Evolutionary conservation across 2,329 filamentous ascomycete species (phyloP), one percentile per base, ranked within the genome.

Genomic region (Pseudocercospora pini-densiflorae): DNA sequence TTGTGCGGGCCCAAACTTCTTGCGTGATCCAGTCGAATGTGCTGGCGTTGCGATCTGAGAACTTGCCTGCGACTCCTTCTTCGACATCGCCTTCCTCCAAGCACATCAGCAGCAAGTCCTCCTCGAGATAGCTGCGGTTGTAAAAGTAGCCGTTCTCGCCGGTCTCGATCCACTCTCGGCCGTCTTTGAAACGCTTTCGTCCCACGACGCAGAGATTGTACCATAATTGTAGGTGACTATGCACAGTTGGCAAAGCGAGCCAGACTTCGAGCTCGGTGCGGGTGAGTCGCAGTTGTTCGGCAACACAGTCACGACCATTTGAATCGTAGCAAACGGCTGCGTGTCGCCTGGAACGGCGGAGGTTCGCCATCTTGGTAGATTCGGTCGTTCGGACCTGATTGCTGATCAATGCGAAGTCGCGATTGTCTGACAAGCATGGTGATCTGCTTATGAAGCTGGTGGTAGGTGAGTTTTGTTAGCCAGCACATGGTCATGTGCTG

Each of bases 301-400:
- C 66, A 1, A 74, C 63, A 51, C 69, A 73, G 12, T 73, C 70
- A 14, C 72, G 66, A 45, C 72, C 72, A 62, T 74, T 74, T 53
- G 69, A 69, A 27, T 70, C 65, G 60, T 73, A 67, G 21, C 23
- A 47, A 6, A 63, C 54, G 7, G 63, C 40, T 7, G 63, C 63
- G 16, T 59, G 31, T 9, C 72, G 40, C n/a, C 31, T 24, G 1
- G 70, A 70, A 12, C 70, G 68, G 16, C 71, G 68, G 21, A 62
- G 67, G 23, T 21, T 23, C 21, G 16, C 55, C 61, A 64, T 64
- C 24, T 23, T 14, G 12, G 19, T 10, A 16, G 27, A 4, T 55
- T 29, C 24, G 9, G 16, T 9, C 24, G 9, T 24, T 19, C 10
- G 47, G 7, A 16, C 40, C 16, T n/a, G 5, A n/a, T 10, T 19